phyloP scores from a whole-genome alignment of 306 rosid species.

The Vigna mungo region DNA sequence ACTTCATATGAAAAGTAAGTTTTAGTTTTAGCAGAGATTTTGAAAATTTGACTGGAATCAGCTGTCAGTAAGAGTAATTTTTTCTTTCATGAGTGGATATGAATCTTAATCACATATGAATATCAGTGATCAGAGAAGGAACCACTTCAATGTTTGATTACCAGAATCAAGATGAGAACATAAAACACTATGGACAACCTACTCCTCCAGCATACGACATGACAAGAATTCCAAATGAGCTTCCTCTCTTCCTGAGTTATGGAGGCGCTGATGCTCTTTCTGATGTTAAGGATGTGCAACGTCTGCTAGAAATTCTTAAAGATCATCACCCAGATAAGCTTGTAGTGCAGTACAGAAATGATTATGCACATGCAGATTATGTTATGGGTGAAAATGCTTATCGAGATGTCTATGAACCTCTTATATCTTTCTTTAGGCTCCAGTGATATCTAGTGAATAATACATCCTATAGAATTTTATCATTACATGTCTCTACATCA shows the following conservation, averaged over 20 bases:
- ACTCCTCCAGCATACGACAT: constrained; percentile 77
- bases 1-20: constrained; percentile 17
- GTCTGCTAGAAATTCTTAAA: constrained; percentile 56
- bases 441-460: constrained; percentile 49
- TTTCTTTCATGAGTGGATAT: constrained; percentile 7
- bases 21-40: background rate
- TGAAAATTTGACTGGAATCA: background rate
- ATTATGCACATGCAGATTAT: constrained; percentile 87
- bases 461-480: constrained; percentile 30
- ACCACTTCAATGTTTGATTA: constrained; percentile 73
- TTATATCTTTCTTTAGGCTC: constrained; percentile 71
- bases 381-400: constrained; percentile 77
- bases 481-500: constrained; percentile 27
- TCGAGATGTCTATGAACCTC: constrained; percentile 72
- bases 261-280: constrained; percentile 81
- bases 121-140: constrained; percentile 79
- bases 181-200: constrained; percentile 66
- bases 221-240: constrained; percentile 65
- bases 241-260: constrained; percentile 72
- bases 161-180: constrained; percentile 50
- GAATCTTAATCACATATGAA: constrained; percentile 18
- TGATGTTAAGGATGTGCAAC: constrained; percentile 69
- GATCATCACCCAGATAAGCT: constrained; percentile 69
- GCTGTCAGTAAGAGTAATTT: constrained; percentile 4
- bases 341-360: constrained; percentile 66